These are phyloP conservation scores for Prillingera fragicola DNA, from an alignment of 1,284 basidiomycete species.

Conservation along the genomic window DNA sequence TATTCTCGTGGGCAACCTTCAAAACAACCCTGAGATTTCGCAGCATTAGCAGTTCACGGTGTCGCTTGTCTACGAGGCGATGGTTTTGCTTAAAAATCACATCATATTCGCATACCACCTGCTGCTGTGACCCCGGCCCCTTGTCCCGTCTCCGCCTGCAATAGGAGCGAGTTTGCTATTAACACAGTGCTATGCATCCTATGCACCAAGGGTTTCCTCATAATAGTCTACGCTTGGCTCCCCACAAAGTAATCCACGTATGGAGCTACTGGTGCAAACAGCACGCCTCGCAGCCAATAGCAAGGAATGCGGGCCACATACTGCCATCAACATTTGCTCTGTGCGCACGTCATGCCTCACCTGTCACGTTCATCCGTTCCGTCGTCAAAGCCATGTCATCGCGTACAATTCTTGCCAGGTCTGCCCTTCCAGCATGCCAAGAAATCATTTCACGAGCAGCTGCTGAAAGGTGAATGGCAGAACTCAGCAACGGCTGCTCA, in stretches of 20 bases:
- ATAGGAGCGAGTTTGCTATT: background rate
- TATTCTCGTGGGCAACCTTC: too few relatives aligned
- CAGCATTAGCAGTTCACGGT: too few relatives aligned
- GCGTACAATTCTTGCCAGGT: constrained; percentile 14
- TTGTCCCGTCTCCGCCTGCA: too few relatives aligned
- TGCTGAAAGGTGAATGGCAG: constrained; percentile 7
- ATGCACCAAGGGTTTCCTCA: constrained; percentile 21
- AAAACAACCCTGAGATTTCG: too few relatives aligned
- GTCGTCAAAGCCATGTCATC: constrained; percentile 9
- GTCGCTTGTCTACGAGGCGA: too few relatives aligned
- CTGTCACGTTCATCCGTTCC: constrained; percentile 16
- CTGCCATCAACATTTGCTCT: constrained; percentile 12
- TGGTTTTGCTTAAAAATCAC: too few relatives aligned
- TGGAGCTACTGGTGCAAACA: constrained; percentile 10
- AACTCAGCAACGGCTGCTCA: background rate
- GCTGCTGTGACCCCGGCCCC: too few relatives aligned
- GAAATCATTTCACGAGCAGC: constrained; percentile 7
- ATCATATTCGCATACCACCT: too few relatives aligned
- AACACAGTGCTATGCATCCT: background rate
- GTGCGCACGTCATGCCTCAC: constrained; percentile 3
- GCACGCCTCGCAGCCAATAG: constrained; percentile 12
- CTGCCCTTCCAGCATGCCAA: constrained; percentile 21
- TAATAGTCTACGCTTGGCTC: constrained; percentile 11
- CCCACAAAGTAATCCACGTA: constrained; percentile 3
- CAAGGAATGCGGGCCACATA: constrained; percentile 15